Evolutionary conservation across 2,329 filamentous ascomycete species (phyloP).

Genomic region (Phialocephala sp.): DNA sequence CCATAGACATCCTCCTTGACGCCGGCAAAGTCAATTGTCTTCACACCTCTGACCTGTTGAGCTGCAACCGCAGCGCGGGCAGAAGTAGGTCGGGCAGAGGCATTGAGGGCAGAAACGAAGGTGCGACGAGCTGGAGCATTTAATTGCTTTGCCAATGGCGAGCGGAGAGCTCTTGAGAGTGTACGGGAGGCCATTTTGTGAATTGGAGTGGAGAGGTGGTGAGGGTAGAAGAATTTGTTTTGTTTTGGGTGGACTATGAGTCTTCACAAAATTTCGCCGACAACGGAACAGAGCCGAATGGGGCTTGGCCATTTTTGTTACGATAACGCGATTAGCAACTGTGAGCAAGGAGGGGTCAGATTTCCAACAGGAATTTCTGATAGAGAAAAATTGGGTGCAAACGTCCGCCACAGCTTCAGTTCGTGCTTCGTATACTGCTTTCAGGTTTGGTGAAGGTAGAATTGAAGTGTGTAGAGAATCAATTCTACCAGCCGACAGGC

Average conservation of each 20-base stretch:
- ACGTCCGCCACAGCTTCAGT: not conserved
- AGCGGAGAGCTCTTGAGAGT: conserved; percentile 71
- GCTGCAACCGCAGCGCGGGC: conserved; percentile 54
- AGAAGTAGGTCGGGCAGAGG: conserved; percentile 58
- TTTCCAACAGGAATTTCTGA: not conserved
- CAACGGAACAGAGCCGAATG: conserved; percentile 24
- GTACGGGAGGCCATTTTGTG: conserved; percentile 77
- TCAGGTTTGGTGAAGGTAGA: not conserved
- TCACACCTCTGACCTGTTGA: conserved; percentile 78
- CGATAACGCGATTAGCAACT: conserved; percentile 11
- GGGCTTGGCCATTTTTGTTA: not conserved
- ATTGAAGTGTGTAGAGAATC: conserved; percentile 8
- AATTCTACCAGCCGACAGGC: conserved; percentile 17
- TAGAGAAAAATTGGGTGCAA: not conserved
- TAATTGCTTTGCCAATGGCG: conserved; percentile 68
- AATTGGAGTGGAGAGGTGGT: conserved; percentile 18
- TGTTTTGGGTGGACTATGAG: conserved; percentile 18
- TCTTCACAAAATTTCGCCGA: conserved; percentile 31
- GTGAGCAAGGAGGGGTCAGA: conserved; percentile 17
- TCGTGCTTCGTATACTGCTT: conserved; percentile 8
- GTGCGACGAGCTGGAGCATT: conserved; percentile 65
- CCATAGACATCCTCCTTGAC: conserved; percentile 93
- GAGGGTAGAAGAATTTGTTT: conserved; percentile 12
- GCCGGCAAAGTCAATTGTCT: conserved; percentile 98
- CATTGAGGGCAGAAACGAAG: conserved; percentile 64